Evolutionary conservation across 2,329 filamentous ascomycete genomes (phyloP), one percentile per base, ranked within the genome.

Genomic region (Hirsutella thompsonii): DNA sequence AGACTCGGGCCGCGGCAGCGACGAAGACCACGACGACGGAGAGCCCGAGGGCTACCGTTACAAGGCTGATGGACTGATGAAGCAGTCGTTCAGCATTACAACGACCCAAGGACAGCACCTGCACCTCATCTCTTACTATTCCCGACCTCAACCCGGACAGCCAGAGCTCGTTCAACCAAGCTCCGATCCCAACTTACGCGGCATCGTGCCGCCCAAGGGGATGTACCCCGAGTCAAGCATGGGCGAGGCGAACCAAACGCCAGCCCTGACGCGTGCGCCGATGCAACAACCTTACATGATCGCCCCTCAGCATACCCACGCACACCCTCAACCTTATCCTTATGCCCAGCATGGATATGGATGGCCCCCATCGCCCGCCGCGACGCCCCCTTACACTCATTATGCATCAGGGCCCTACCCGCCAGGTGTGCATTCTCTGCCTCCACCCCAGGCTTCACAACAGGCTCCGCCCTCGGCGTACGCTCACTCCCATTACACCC

Each of bases 81-180:
- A 98, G 74, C 92, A 98, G 64, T 96, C 92, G 0, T 98, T 96
- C 71, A 96, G 90, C 66, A 96, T 98, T 64, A 95, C 89, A 19
- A 96, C 92, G 1, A 87, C 84, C 2, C 80, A 73, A 30, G 55
- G 87, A 49, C 88, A 95, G 54, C 92, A 96, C 58, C 78, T 98
- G 2, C 92, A 98, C 64, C 74, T 98, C 39, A 98, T 98, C 64
- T 95, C 90, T 53, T 98, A 98, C 66, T 96, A 89, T 62, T 83
- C 88, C 3, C 76, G 89, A 42, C 84, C 85, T 21, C 79, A 86
- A 44, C 77, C 83, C 3, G 76, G 77, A 28, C 73, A 80, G 21
- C 74, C 79, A 44, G 83, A 83, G 39, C 71, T 96, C 23, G 76
- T 79, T 48, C 84, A 92, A 54, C 92, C 92, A 1, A 84, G 83